A percentile compares a stretch with the other conserved stretches of the same genome.
Conservation (phyloP, 352 stramenopile genomes). For the Phytophthora agathidicida region DNA sequence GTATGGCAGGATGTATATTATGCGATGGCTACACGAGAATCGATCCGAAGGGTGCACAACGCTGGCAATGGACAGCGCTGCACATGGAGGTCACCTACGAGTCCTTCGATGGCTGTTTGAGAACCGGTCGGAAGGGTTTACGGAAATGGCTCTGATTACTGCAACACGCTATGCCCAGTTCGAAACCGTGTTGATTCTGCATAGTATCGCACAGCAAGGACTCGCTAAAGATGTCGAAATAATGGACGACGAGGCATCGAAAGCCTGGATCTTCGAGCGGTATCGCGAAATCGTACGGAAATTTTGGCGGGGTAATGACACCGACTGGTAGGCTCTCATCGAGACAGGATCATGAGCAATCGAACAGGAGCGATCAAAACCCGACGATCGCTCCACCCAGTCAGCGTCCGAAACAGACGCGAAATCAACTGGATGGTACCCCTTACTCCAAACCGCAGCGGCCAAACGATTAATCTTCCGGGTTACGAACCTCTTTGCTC, state of each 20-base stretch:
- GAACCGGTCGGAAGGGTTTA: constrained; percentile 15
- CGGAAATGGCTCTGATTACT: background rate
- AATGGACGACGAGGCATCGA: background rate
- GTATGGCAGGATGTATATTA: constrained; percentile 6
- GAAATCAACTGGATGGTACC: too few relatives aligned
- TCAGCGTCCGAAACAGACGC: too few relatives aligned
- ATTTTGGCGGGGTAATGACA: too few relatives aligned
- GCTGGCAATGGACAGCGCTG: constrained; percentile 9
- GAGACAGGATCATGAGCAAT: too few relatives aligned
- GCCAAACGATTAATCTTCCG: too few relatives aligned
- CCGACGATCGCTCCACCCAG: too few relatives aligned
- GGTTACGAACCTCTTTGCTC: too few relatives aligned
- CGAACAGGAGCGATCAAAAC: too few relatives aligned
- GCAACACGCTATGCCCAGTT: constrained; percentile 4
- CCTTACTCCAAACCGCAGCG: too few relatives aligned
- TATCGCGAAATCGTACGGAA: constrained; percentile 6
- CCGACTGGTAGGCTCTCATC: too few relatives aligned
- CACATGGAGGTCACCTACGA: constrained; percentile 3
- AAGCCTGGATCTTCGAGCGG: background rate
- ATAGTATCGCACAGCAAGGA: constrained; percentile 4
- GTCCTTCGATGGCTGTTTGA: constrained; percentile 17
- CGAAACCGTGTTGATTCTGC: constrained; percentile 13
- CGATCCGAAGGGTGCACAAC: constrained; percentile 5
- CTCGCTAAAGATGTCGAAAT: background rate
- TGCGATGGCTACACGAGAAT: constrained; percentile 10